Conservation (phyloP, 352 stramenopile genomes). For the Pythium graminicola region DNA sequence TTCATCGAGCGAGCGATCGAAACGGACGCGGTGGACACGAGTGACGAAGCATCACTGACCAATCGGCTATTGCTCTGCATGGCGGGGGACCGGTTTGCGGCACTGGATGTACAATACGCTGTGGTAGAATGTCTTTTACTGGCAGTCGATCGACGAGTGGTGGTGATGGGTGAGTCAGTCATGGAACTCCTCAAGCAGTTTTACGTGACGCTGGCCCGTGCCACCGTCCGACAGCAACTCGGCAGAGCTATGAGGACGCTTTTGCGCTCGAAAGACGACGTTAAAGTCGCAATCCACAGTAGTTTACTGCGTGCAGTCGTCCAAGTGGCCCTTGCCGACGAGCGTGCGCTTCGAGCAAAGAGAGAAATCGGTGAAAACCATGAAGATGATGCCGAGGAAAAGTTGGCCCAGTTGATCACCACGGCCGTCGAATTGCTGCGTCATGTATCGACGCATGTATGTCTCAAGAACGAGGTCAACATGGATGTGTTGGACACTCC, state of each 20-base stretch:
- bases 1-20: slow-evolving; percentile 10
- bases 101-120: slow-evolving; percentile 17
- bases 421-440: slow-evolving; percentile 10
- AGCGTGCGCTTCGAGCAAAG: not conserved
- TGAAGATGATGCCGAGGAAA: slow-evolving; percentile 9
- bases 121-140: slow-evolving; percentile 10
- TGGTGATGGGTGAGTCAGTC: slow-evolving; percentile 15
- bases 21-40: not conserved
- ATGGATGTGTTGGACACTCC: not conserved
- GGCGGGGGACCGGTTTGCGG: slow-evolving; percentile 19
- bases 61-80: slow-evolving; percentile 7
- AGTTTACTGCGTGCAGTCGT: slow-evolving; percentile 37
- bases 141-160: not conserved
- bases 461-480: not conserved
- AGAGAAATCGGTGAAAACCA: not conserved
- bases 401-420: slow-evolving; percentile 1
- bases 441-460: slow-evolving; percentile 25
- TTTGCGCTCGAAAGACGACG: slow-evolving; percentile 37
- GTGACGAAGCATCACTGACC: not conserved
- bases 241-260: slow-evolving; percentile 26
- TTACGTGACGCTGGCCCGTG: slow-evolving; percentile 51
- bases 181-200: slow-evolving; percentile 65
- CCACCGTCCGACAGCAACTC: slow-evolving; percentile 26
- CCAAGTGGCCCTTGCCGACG: slow-evolving; percentile 34
- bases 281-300: slow-evolving; percentile 35